Evolutionary conservation across 2,329 filamentous ascomycete genomes (phyloP).

Genomic region (Rhinocladiella similis): DNA sequence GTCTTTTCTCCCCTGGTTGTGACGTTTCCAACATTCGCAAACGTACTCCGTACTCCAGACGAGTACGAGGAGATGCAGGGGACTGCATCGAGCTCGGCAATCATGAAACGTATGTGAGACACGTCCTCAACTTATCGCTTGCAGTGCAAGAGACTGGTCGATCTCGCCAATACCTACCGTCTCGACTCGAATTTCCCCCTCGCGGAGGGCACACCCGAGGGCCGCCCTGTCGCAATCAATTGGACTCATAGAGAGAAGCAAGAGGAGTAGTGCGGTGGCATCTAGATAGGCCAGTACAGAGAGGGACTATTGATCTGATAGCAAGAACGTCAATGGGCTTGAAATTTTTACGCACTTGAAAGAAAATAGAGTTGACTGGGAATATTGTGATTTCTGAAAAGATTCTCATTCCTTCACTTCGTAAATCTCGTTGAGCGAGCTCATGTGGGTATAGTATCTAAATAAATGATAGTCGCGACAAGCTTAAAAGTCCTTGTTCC

Average conservation of each 20-base stretch:
- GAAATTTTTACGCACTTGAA: too few relatives aligned
- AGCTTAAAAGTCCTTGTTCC: neutral
- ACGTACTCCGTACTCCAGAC: neutral
- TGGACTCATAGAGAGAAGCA: too few relatives aligned
- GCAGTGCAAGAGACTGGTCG: neutral
- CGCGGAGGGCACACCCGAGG: neutral
- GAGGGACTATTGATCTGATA: neutral
- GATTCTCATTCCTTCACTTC: neutral
- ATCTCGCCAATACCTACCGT: neutral
- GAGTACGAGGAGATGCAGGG: neutral
- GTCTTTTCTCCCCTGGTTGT: neutral
- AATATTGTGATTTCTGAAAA: neutral
- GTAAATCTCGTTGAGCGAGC: constrained; percentile 1
- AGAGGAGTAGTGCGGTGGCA: neutral
- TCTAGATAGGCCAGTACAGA: neutral
- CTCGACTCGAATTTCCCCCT: neutral
- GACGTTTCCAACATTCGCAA: neutral
- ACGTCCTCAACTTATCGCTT: neutral
- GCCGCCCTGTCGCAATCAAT: too few relatives aligned
- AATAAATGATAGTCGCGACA: neutral
- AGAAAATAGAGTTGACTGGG: too few relatives aligned
- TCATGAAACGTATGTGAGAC: neutral
- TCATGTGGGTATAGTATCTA: constrained; percentile 2
- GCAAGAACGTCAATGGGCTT: too few relatives aligned
- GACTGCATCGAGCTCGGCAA: neutral